phyloP scores from a whole-genome alignment of 805 yeast genomes.

The Cyberlindnera euphorbiae region DNA sequence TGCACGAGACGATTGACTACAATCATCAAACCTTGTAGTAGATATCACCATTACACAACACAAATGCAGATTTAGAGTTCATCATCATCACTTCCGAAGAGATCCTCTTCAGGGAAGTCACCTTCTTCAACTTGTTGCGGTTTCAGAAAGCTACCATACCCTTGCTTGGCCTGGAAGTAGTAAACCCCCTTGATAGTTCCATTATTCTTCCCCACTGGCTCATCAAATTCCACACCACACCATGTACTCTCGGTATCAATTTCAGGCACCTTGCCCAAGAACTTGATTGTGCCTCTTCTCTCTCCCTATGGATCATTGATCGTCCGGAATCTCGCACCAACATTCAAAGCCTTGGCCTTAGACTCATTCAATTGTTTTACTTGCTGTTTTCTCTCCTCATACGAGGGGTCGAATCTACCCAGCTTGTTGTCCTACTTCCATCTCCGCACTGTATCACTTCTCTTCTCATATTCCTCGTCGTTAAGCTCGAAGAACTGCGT shows the following conservation, averaged over 20 bases:
- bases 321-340: slow-evolving; percentile 53
- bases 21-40: no score
- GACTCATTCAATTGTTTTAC: slow-evolving; percentile 25
- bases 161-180: slow-evolving; percentile 50
- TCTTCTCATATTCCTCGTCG: slow-evolving; percentile 56
- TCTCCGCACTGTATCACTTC: slow-evolving; percentile 58
- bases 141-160: slow-evolving; percentile 75
- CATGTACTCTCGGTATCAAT: slow-evolving; percentile 54
- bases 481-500: slow-evolving; percentile 41
- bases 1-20: no score
- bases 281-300: slow-evolving; percentile 68
- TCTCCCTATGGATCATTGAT: slow-evolving; percentile 40
- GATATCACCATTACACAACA: no score
- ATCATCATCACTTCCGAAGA: slow-evolving; percentile 43
- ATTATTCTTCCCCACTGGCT: slow-evolving; percentile 82
- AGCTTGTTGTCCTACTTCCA: slow-evolving; percentile 71
- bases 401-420: slow-evolving; percentile 68
- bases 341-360: slow-evolving; percentile 31
- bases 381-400: slow-evolving; percentile 27
- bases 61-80: slow-evolving; percentile 24
- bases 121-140: slow-evolving; percentile 69
- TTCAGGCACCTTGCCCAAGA: slow-evolving; percentile 61
- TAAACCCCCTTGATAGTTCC: slow-evolving; percentile 62
- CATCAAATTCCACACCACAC: slow-evolving; percentile 85
- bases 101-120: slow-evolving; percentile 50